Evolutionary conservation across 306 rosid genomes (phyloP).

Genomic region (Begonia fuchsioides): DNA sequence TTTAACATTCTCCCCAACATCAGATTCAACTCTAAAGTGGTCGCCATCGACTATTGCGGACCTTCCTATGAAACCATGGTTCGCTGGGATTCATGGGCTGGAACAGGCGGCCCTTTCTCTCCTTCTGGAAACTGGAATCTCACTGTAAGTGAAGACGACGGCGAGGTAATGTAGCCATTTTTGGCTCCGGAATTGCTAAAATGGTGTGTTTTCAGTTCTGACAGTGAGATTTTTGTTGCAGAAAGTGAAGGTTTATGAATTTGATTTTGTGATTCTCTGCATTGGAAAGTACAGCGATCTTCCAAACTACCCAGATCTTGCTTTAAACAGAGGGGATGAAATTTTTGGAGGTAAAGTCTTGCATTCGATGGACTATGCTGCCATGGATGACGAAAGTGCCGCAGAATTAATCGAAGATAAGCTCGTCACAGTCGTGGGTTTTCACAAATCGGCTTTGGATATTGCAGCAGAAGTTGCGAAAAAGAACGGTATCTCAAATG

Average conservation of each 20-base stretch:
- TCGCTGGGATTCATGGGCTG: constrained; percentile 14
- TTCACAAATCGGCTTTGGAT: constrained; percentile 12
- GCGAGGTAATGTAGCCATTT: not conserved
- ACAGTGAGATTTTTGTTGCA: too few relatives aligned
- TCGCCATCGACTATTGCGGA: constrained; percentile 3
- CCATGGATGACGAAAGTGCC: constrained; percentile 8
- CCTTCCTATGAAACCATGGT: constrained; percentile 1
- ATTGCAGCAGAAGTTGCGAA: constrained; percentile 12
- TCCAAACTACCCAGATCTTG: constrained; percentile 10
- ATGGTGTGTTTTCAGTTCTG: too few relatives aligned
- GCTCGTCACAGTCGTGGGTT: constrained; percentile 10
- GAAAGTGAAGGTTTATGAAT: constrained; percentile 6
- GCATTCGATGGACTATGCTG: constrained; percentile 14
- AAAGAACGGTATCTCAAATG: constrained; percentile 2
- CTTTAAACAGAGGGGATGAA: constrained; percentile 7
- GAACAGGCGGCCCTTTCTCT: constrained; percentile 11
- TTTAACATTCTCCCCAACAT: constrained; percentile 10
- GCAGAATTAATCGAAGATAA: constrained; percentile 8
- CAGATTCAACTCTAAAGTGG: constrained; percentile 12
- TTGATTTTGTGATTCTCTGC: constrained; percentile 13
- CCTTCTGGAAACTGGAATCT: constrained; percentile 9
- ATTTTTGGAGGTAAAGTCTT: constrained; percentile 6
- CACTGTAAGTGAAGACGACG: constrained; percentile 2
- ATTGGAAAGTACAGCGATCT: constrained; percentile 12
- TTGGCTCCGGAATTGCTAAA: too few relatives aligned